Evolutionary conservation across 2,329 filamentous ascomycete genomes (phyloP).

Genomic region (Botrytis squamosa): DNA sequence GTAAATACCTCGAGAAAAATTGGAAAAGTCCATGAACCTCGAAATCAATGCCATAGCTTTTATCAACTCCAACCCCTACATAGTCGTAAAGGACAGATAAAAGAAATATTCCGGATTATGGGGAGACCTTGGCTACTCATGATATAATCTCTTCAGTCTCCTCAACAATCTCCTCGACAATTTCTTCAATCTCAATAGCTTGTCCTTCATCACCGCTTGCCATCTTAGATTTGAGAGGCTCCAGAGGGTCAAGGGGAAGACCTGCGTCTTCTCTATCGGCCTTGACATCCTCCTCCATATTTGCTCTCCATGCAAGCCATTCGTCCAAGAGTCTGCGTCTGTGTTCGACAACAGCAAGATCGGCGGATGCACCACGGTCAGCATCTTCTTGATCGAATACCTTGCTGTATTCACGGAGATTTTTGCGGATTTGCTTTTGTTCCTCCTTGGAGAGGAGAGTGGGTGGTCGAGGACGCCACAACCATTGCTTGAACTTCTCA

Average conservation of each 20-base stretch:
- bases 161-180: constrained; percentile 73
- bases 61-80: constrained; percentile 23
- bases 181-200: constrained; percentile 84
- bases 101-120: not conserved
- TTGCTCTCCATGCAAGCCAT: constrained; percentile 82
- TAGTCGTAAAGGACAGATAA: constrained; percentile 19
- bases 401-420: constrained; percentile 93
- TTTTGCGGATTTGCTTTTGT: constrained; percentile 97
- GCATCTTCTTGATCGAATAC: constrained; percentile 94
- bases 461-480: constrained; percentile 87
- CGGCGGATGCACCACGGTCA: constrained; percentile 88
- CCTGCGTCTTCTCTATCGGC: constrained; percentile 70
- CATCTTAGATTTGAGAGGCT: constrained; percentile 58
- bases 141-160: constrained; percentile 76
- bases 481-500: constrained; percentile 97
- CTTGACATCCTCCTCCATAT: constrained; percentile 66
- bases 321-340: constrained; percentile 80
- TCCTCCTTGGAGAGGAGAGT: constrained; percentile 95
- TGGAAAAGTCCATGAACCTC: constrained; percentile 13
- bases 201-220: constrained; percentile 54
- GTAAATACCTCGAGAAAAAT: constrained; percentile 13
- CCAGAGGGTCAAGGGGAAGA: constrained; percentile 63
- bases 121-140: constrained; percentile 6
- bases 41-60: constrained; percentile 22
- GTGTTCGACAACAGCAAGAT: constrained; percentile 88